Evolutionary conservation across 306 rosid genomes (phyloP).

Genomic region (Cyclanthera cordifolia): DNA sequence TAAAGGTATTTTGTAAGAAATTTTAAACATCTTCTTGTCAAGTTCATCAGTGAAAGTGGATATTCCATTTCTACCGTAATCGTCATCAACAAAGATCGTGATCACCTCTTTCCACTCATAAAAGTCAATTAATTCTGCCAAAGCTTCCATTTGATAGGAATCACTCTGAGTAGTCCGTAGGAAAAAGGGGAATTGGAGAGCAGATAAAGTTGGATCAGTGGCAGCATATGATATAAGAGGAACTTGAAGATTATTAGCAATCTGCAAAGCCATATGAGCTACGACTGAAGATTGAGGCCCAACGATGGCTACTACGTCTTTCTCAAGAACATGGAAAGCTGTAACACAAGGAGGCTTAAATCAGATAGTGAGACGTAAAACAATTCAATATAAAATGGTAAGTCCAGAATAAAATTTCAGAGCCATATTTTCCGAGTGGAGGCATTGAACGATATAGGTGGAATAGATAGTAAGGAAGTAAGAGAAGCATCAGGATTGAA

Average conservation of each 20-base stretch:
- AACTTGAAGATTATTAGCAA: slow-evolving; percentile 71
- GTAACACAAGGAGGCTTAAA: slow-evolving; percentile 11
- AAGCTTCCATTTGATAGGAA: slow-evolving; percentile 63
- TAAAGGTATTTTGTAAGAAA: slow-evolving; percentile 52
- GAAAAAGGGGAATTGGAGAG: slow-evolving; percentile 81
- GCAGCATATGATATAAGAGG: slow-evolving; percentile 91
- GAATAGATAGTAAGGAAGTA: background rate
- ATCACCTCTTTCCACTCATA: slow-evolving; percentile 81
- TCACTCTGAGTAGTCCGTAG: slow-evolving; percentile 62
- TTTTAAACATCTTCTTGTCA: slow-evolving; percentile 34
- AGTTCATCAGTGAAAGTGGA: slow-evolving; percentile 60
- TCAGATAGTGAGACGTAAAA: background rate
- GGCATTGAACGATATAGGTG: background rate
- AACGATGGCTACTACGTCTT: slow-evolving; percentile 52
- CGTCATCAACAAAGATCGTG: slow-evolving; percentile 56
- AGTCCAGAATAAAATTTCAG: background rate
- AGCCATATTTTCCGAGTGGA: background rate
- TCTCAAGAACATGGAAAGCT: slow-evolving; percentile 77
- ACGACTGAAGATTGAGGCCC: slow-evolving; percentile 84
- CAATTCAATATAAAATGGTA: background rate
- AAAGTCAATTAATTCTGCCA: slow-evolving; percentile 59
- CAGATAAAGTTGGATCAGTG: slow-evolving; percentile 77
- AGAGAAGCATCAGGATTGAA: too few species aligned
- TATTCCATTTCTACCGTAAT: slow-evolving; percentile 85
- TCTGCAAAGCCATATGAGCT: slow-evolving; percentile 65